Evolutionary conservation across 345 rosid species (phyloP).

Genomic region (Dimocarpus longan): DNA sequence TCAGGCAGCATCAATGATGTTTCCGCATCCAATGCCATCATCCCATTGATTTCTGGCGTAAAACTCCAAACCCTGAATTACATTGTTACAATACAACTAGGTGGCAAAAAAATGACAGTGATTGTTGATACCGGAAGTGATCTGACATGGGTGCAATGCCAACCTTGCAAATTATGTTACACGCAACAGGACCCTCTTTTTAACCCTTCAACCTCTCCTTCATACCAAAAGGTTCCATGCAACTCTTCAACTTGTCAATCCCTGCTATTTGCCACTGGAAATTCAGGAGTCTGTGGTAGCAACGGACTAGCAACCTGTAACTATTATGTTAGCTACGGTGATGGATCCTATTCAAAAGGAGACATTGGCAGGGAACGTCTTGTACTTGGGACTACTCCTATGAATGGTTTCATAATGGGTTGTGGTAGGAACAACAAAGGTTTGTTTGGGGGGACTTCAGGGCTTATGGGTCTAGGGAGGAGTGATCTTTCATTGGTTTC

Average conservation of each 20-base stretch:
- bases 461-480: conserved; percentile 85
- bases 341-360: conserved; percentile 85
- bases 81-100: conserved; percentile 64
- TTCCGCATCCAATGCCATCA: conserved; percentile 27
- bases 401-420: conserved; percentile 64
- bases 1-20: conserved; percentile 29
- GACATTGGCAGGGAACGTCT: conserved; percentile 64
- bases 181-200: conserved; percentile 74
- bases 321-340: conserved; percentile 77
- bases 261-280: conserved; percentile 54
- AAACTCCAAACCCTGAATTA: conserved; percentile 71
- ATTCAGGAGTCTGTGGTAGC: conserved; percentile 49
- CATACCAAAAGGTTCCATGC: conserved; percentile 58
- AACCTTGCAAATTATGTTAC: conserved; percentile 75
- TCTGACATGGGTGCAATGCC: conserved; percentile 94
- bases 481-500: conserved; percentile 67
- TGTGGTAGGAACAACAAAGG: conserved; percentile 82
- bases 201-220: conserved; percentile 61
- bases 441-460: conserved; percentile 87
- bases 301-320: conserved; percentile 45
- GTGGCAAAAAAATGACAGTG: conserved; percentile 57
- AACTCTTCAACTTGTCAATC: conserved; percentile 71
- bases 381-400: conserved; percentile 40
- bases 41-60: conserved; percentile 70
- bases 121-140: conserved; percentile 96